phyloP scores from a whole-genome alignment of 139 green algal genomes.

The Nannochloris sp. region DNA sequence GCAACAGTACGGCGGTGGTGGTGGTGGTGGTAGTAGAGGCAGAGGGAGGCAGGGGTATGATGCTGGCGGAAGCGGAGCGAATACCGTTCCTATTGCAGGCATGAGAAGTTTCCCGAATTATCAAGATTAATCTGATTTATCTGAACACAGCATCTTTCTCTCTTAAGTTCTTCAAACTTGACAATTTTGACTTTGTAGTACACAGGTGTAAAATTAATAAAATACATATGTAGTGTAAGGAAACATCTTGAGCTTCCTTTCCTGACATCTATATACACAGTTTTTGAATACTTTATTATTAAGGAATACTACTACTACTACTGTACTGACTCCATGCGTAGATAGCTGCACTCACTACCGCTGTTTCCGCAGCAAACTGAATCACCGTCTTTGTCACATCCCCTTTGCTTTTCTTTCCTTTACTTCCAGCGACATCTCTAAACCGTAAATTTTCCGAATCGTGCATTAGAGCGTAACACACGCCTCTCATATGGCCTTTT shows the following conservation, averaged over 20 bases:
- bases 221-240: too few relatives aligned
- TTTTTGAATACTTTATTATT: too few relatives aligned
- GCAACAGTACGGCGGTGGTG: neutral
- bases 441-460: neutral
- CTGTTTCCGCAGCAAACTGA: neutral
- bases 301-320: too few relatives aligned
- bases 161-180: too few relatives aligned
- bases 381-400: neutral
- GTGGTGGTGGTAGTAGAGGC: too few relatives aligned
- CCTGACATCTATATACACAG: too few relatives aligned
- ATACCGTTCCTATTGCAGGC: constrained; percentile 18
- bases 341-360: neutral
- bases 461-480: constrained; percentile 40
- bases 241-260: too few relatives aligned
- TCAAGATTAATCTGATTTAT: too few relatives aligned
- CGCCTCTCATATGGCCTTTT: constrained; percentile 56
- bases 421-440: constrained; percentile 1
- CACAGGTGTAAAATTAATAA: too few relatives aligned
- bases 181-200: too few relatives aligned
- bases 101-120: constrained; percentile 12
- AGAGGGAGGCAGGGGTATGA: too few relatives aligned
- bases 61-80: constrained; percentile 10
- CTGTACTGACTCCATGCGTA: neutral
- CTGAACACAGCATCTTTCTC: too few relatives aligned
- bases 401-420: neutral